Base-by-base conservation (phyloP, 768 basidiomycete species). In the Tephrocybe sp. region DNA sequence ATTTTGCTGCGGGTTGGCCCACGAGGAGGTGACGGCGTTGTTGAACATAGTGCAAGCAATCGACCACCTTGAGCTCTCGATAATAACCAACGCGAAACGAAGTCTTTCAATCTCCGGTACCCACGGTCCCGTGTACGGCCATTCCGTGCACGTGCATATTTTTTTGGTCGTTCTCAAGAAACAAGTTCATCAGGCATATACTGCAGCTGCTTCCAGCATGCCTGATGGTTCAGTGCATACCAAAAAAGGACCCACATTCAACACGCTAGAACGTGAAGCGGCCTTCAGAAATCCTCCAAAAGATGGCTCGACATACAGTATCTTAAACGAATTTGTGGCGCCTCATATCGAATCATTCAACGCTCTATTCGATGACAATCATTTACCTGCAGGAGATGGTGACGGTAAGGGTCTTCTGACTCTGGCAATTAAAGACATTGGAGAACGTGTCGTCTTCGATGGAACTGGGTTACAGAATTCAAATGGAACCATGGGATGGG, bases 281-380 rank as follows among this genome's bases (percentile, higher is more conserved):
- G 67, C 76, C 4, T 97, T 97, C 70, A 78, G 80, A 67, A 75
- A 84, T 51, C 97, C 96, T 0, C 77, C 87, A 22, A 75, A 77
- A 58, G 69, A 80, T 36, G 81, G 80, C 17, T 79, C 88, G 19
- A 82, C 84, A 11, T 83, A 90, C 57, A 83, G 83, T 16, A 89
- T 89, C 47, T 76, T 98, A 53, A 92, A 97, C 59, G 91, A 96
- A 69, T 91, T 98, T 61, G 92, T 98, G 48, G 73, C 82, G 19
- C 96, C 97, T 5, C 95, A 98, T 65, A 82, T 98, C 55, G 89
- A 98, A 67, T 93, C 91, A 34, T 98, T 99, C 78, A 96, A 98
- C 68, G 86, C 92, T 13, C 79, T 99, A 22, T 95, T 98, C 66
- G 95, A 98, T 62, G 93, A 96, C 66, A 85, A 88, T 47, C 88